These are phyloP conservation scores for Rhodosporidiobolus sp. DNA, from an alignment of 768 basidiomycete genomes.

Conservation along the genomic window DNA sequence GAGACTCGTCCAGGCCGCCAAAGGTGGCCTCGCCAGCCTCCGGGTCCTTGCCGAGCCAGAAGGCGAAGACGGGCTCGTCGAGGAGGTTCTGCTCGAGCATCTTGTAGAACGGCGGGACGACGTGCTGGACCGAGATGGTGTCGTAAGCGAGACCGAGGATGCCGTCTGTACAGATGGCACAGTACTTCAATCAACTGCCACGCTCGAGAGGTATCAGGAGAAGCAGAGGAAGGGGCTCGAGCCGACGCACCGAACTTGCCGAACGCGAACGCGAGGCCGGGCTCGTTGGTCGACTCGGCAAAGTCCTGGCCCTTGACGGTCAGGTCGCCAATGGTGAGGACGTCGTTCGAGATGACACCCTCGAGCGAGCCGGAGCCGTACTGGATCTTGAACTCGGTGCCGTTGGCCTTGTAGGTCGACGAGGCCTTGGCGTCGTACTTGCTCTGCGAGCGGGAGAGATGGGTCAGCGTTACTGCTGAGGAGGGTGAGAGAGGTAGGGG, in stretches of 20 bases:
- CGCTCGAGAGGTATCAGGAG: not conserved
- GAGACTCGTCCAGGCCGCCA: slow-evolving; percentile 75
- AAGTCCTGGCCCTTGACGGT: slow-evolving; percentile 73
- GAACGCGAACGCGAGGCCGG: slow-evolving; percentile 90
- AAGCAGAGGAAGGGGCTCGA: not conserved
- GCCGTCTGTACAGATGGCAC: slow-evolving; percentile 73
- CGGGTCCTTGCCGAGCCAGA: slow-evolving; percentile 66
- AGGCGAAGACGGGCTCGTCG: slow-evolving; percentile 84
- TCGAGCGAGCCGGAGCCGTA: slow-evolving; percentile 97
- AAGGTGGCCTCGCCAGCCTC: slow-evolving; percentile 81
- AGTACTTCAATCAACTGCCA: not conserved
- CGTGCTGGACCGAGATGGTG: slow-evolving; percentile 89
- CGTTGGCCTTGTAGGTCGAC: slow-evolving; percentile 83
- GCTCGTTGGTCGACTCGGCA: slow-evolving; percentile 92
- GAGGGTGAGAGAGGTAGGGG: not conserved
- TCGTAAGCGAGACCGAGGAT: slow-evolving; percentile 92
- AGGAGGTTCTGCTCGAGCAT: slow-evolving; percentile 80
- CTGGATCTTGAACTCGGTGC: slow-evolving; percentile 79
- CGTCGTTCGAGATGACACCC: slow-evolving; percentile 86
- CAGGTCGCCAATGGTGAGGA: slow-evolving; percentile 76
- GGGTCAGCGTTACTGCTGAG: not conserved
- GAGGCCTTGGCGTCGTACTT: slow-evolving; percentile 83
- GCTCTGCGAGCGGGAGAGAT: slow-evolving; percentile 14
- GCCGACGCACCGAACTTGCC: slow-evolving; percentile 61
- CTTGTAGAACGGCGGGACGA: slow-evolving; percentile 89